Base-by-base conservation (phyloP, 495 filamentous ascomycete species). In the Terfezia boudieri region DNA sequence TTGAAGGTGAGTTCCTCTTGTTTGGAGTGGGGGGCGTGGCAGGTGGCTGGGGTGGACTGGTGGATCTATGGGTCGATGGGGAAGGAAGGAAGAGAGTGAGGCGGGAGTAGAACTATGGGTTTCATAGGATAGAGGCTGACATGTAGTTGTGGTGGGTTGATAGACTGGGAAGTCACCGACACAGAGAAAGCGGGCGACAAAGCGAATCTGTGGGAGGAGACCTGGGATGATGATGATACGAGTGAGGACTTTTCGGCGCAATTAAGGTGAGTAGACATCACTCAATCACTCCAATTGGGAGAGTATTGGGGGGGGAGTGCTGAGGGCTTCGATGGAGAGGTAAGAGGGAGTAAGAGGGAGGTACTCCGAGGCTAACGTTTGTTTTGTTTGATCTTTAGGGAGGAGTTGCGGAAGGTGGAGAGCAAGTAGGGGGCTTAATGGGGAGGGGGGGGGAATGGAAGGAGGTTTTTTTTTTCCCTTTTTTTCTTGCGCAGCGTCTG, bases 201-300 rank as follows among this genome's bases (percentile, higher is more conserved):
- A 32, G 83, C 79, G 59, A 79, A 80, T 59, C 70, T 98, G 56
- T 98, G 90, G 90, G 90, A 98, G 72, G 90, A 98, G 75, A 95
- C 86, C 72, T 98, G 90, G 90, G 90, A 98, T 69, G 90, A 98
- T 62, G 90, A 98, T 67, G 90, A 96, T 72, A 87, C 86, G 55
- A 88, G 74, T 61, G 92, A 96, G 67, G 90, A 98, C 61, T 98
- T 98, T 66, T 86, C 87, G 11, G 77, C 83, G 67, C 90, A 95
- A 77, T 70, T 98, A 66, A 92, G 86, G 92, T 98, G 41, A 68
- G 60, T 9, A 32, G 26, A 0, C 26, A 32, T 32, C 7, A 32
- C 26, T 1, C 26, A 32, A 32, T 20, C 20, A 20, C 20, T 20
- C 20, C 20, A 20, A 20, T 20, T 20, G 20, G 20, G 20, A 2